Base-by-base conservation (phyloP, 768 basidiomycete species). In the Boletellus ananiceps region DNA sequence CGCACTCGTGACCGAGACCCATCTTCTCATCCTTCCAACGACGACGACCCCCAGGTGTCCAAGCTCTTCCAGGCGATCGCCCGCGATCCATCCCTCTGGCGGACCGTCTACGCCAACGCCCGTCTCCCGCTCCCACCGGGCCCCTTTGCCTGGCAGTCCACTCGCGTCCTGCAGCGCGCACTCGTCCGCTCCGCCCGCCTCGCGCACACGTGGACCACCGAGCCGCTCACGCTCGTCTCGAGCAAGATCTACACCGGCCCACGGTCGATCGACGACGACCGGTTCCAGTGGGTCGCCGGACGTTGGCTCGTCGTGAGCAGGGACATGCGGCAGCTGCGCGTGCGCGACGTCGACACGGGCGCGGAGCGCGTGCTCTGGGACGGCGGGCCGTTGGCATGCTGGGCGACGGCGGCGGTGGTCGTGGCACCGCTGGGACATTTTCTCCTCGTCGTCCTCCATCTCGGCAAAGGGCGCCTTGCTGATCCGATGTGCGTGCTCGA, bases 61-160 rank as follows among this genome's bases (percentile, higher is more conserved):
- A 59, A 40, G 45, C 16, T 29, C 8, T 56, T 61, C 32, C 25
- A 37, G 13, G 39, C 33, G 31, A 49, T 59, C 45, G 21, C 53
- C 33, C 4, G 33, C 1, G 60, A 62, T 9, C 34, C 47, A 4
- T 34, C 34, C 13, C 4, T 63, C 16, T 60, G 60, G 60, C 51
- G 49, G 27, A 34, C 39, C 35, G 1, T 40, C 38, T 59, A 62
- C 19, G 1, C 57, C 32, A 43, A 18, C 7, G 8, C 37, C 6
- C 47, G 29, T 39, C 54, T 57, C 14, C 51, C 45, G 4, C 61
- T 58, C 33, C 60, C 57, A 15, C 49, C 57, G 0, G 60, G 60
- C n/a, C 54, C 54, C 2, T 61, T 53, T 5, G 9, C 42, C 11
- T 61, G 60, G 61, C 57, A 61, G 44, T 57, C 61, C 21, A 49